Evolutionary conservation across 768 basidiomycete species (phyloP).

Genomic region (Calocera viscosa): DNA sequence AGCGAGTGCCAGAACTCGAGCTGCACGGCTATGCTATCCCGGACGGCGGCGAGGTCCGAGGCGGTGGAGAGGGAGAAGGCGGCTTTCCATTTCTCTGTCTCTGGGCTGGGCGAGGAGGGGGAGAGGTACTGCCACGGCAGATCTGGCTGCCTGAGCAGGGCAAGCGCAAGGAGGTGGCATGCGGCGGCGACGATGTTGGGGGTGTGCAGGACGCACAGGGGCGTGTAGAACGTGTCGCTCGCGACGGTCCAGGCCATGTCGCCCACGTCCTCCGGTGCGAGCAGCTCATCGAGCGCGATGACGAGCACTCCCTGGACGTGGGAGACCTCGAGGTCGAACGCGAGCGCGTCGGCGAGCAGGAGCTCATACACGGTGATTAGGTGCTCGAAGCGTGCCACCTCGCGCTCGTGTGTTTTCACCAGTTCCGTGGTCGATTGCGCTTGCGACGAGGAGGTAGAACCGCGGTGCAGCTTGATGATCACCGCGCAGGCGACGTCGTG

Average conservation of each 20-base stretch:
- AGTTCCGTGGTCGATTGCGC: constrained; percentile 2
- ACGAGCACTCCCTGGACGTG: constrained; percentile 67
- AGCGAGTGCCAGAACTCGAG: constrained; percentile 1
- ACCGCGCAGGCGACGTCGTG: constrained; percentile 71
- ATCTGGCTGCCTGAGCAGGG: constrained; percentile 57
- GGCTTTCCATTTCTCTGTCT: not conserved
- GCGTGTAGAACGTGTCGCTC: constrained; percentile 77
- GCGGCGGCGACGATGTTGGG: constrained; percentile 62
- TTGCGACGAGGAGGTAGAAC: constrained; percentile 6
- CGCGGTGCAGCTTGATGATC: constrained; percentile 42
- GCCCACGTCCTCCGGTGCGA: constrained; percentile 27
- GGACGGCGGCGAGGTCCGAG: not conserved
- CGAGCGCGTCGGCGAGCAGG: constrained; percentile 64
- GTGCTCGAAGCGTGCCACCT: constrained; percentile 58
- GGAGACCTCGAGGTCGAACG: constrained; percentile 71
- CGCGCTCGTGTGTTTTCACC: constrained; percentile 33
- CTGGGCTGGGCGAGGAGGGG: not conserved
- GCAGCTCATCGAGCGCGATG: constrained; percentile 42
- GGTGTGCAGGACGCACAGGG: constrained; percentile 57
- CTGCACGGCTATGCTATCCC: not conserved
- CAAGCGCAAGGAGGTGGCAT: constrained; percentile 65
- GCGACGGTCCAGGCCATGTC: constrained; percentile 79
- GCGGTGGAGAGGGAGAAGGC: not conserved
- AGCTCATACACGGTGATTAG: constrained; percentile 66
- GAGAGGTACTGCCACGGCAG: constrained; percentile 57